phyloP scores from a whole-genome alignment of 2,329 filamentous ascomycete species.

The Xylariomycetidae sp. region DNA sequence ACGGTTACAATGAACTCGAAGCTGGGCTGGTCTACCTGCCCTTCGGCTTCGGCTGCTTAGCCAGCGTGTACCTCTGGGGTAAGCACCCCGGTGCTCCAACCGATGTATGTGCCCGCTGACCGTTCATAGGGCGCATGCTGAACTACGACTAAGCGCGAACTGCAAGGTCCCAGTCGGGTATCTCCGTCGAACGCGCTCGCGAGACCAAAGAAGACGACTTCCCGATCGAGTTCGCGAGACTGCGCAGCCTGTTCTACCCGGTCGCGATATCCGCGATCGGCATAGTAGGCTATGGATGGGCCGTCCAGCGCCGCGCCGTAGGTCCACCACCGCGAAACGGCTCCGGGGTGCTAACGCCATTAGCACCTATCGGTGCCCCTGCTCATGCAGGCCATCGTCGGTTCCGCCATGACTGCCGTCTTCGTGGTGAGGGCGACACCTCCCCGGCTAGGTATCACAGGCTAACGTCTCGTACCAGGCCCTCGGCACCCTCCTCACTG shows the following conservation, averaged over 20 bases:
- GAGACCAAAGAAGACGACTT: neutral
- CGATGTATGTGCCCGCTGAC: neutral
- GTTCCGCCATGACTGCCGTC: slow-evolving; percentile 9
- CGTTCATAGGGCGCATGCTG: slow-evolving; percentile 1
- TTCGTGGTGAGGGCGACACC: slow-evolving; percentile 15
- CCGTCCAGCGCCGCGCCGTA: slow-evolving; percentile 8
- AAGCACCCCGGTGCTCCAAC: neutral
- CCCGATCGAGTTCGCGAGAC: slow-evolving; percentile 5
- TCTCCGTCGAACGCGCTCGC: neutral
- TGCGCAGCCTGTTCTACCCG: slow-evolving; percentile 8
- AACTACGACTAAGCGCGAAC: slow-evolving; percentile 4
- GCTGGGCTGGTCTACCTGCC: neutral
- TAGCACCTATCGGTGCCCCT: slow-evolving; percentile 9
- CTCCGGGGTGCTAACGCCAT: neutral
- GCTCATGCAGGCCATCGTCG: slow-evolving; percentile 8
- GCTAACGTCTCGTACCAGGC: no score
- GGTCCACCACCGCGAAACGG: neutral
- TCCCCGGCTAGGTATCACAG: no score
- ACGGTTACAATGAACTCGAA: neutral
- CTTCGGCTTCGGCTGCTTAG: neutral
- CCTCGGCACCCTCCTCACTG: neutral
- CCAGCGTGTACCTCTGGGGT: slow-evolving; percentile 14
- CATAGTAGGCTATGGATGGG: slow-evolving; percentile 12
- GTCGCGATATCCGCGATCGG: slow-evolving; percentile 1
- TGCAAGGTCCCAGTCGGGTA: slow-evolving; percentile 9